Evolutionary conservation across 306 rosid genomes (phyloP).

Genomic region (Prinsepia uniflora): DNA sequence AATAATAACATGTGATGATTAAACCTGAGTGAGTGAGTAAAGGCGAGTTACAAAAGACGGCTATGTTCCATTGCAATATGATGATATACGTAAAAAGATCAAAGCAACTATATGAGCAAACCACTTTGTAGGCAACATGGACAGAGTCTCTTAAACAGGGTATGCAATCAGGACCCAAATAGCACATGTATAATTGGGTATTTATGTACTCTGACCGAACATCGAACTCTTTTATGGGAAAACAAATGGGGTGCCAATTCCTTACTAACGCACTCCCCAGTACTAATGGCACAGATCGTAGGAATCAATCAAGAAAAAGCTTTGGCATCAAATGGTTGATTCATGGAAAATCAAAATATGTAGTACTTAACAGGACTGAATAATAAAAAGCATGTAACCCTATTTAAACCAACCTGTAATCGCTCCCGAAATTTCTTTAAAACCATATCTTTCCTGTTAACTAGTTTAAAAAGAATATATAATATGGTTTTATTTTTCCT

Average conservation of each 20-base stretch:
- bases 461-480: no score
- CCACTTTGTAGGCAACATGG: background rate
- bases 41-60: background rate
- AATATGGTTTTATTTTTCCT: background rate
- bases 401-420: no score
- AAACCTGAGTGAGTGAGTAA: background rate
- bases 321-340: no score
- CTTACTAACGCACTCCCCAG: background rate
- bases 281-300: background rate
- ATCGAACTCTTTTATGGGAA: background rate
- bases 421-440: no score
- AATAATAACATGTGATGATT: slow-evolving; percentile 9
- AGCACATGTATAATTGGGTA: background rate
- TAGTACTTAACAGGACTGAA: background rate
- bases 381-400: background rate
- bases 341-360: background rate
- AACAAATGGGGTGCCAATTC: background rate
- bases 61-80: background rate
- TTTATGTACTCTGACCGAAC: background rate
- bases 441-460: no score
- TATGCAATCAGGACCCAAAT: background rate
- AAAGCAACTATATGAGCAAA: background rate
- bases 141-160: no score
- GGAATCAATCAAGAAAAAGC: background rate
- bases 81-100: background rate